These are phyloP conservation scores for Candida frijolesensis DNA, from an alignment of 1,139 yeast species.

Conservation along the genomic window DNA sequence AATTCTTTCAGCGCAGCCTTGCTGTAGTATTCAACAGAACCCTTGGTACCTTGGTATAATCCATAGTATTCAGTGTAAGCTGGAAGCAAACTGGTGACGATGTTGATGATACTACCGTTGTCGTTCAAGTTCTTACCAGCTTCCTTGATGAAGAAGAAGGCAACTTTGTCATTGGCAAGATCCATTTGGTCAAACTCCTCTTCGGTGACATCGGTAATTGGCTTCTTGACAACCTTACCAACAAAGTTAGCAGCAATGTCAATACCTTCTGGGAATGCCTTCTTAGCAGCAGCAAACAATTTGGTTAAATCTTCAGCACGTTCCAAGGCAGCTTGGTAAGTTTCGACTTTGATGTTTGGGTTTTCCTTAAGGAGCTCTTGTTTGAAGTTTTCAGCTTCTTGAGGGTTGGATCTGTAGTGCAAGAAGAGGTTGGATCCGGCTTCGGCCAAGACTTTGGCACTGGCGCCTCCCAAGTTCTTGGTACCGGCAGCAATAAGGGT, in stretches of 20 bases:
- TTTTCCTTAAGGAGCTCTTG: conserved; percentile 33
- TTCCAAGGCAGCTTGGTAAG: conserved; percentile 49
- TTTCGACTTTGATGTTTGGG: conserved; percentile 42
- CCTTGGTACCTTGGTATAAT: conserved; percentile 61
- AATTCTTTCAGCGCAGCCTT: conserved; percentile 63
- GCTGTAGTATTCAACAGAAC: conserved; percentile 60
- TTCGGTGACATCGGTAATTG: conserved; percentile 49
- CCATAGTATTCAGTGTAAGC: conserved; percentile 64
- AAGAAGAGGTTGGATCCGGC: conserved; percentile 58
- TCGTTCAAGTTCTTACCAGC: conserved; percentile 54
- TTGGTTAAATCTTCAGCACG: conserved; percentile 42
- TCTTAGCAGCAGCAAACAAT: conserved; percentile 48
- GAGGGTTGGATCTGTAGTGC: conserved; percentile 53
- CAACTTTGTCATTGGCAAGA: conserved; percentile 55
- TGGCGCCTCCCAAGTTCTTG: conserved; percentile 62
- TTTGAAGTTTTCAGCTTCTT: conserved; percentile 45
- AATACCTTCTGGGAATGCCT: conserved; percentile 47
- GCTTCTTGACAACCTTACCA: conserved; percentile 67
- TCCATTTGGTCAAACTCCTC: conserved; percentile 59
- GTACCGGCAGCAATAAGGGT: conserved; percentile 67
- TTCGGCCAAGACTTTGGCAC: conserved; percentile 59
- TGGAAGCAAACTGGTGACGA: conserved; percentile 66
- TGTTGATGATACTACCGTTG: conserved; percentile 55
- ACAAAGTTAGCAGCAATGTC: conserved; percentile 69
- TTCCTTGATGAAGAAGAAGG: conserved; percentile 62